phyloP scores from a whole-genome alignment of 306 rosid species.

The Castanopsis chinensis region DNA sequence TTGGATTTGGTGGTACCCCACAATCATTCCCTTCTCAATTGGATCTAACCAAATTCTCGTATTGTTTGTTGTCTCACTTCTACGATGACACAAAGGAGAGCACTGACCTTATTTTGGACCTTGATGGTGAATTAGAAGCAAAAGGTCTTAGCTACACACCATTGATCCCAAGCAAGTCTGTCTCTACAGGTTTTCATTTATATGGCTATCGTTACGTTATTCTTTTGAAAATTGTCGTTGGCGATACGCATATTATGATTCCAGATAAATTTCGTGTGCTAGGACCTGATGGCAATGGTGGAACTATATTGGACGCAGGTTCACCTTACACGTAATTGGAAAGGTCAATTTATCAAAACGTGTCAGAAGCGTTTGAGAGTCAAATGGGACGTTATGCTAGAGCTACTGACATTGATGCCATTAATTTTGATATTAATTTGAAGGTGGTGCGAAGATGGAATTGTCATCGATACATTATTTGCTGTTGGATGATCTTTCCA shows the following conservation, averaged over 20 bases:
- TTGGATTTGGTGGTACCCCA: not conserved
- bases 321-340: not conserved
- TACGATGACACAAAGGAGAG: not conserved
- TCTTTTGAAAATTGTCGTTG: constrained; percentile 4
- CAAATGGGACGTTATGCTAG: not conserved
- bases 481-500: not conserved
- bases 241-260: not conserved
- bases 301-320: not conserved
- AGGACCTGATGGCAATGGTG: not conserved
- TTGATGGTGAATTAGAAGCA: not conserved
- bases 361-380: not conserved
- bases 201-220: not conserved
- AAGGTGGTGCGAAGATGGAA: constrained; percentile 5
- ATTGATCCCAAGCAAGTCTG: not conserved
- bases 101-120: not conserved
- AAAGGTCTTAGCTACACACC: not conserved
- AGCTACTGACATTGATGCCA: not conserved
- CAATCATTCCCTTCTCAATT: constrained; percentile 8
- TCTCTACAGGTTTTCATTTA: not conserved
- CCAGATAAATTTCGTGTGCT: not conserved
- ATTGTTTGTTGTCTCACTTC: not conserved
- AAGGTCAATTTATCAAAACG: not conserved
- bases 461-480: not conserved
- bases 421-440: not conserved
- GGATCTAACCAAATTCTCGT: constrained; percentile 2